Evolutionary conservation across 805 yeast genomes (phyloP).

Genomic region (Monosporozyma siamensis): DNA sequence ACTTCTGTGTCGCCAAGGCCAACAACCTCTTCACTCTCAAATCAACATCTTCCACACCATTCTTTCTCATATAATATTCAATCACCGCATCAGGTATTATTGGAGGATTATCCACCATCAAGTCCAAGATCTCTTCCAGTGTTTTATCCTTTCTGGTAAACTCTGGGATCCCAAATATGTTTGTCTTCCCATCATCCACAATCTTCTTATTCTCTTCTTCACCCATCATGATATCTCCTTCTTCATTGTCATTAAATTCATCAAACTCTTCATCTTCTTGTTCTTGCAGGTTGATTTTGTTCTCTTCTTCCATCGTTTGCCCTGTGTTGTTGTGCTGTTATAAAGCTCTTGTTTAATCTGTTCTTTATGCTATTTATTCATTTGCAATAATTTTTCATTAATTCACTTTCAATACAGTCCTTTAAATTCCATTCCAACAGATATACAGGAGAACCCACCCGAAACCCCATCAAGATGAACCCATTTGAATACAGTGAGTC

Average conservation of each 20-base stretch:
- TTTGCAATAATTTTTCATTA: too few species aligned
- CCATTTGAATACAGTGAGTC: constrained; percentile 19
- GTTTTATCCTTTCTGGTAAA: constrained; percentile 72
- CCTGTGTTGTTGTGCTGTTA: too few species aligned
- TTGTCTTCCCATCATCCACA: constrained; percentile 20
- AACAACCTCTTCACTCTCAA: constrained; percentile 69
- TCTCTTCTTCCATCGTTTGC: not conserved
- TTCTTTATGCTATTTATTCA: too few species aligned
- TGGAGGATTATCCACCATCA: constrained; percentile 93
- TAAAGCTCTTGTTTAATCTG: too few species aligned
- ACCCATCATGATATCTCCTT: constrained; percentile 17
- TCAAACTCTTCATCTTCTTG: constrained; percentile 24
- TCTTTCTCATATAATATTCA: constrained; percentile 77
- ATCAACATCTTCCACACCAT: constrained; percentile 78
- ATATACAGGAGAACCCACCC: too few species aligned
- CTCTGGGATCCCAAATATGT: constrained; percentile 50
- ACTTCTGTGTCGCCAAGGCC: constrained; percentile 94
- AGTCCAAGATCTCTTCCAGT: constrained; percentile 68
- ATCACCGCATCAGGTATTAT: constrained; percentile 95
- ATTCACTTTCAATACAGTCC: too few species aligned
- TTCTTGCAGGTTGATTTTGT: not conserved
- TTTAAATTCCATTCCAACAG: too few species aligned
- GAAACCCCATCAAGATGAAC: constrained; percentile 6
- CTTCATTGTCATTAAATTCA: constrained; percentile 31
- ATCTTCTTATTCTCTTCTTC: constrained; percentile 9